phyloP scores from a whole-genome alignment of 768 basidiomycete species.

The Boletus tomentosulus region DNA sequence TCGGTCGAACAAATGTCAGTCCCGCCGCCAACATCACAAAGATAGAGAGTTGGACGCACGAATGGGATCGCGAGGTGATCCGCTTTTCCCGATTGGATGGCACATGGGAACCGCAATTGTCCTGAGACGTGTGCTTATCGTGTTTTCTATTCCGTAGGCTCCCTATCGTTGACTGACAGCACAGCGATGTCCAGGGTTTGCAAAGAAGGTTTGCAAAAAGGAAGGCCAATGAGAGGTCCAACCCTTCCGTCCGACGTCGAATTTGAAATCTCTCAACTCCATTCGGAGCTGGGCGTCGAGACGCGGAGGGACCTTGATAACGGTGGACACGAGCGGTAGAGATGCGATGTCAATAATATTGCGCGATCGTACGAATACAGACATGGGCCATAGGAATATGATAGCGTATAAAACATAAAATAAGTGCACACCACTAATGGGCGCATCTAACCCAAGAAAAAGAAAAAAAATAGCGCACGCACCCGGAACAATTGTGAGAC shows the following conservation, averaged over 20 bases:
- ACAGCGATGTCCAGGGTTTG: neutral
- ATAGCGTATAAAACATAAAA: constrained; percentile 2
- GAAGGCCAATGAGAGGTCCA: neutral
- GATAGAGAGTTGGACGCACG: neutral
- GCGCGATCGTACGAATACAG: neutral
- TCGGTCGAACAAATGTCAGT: neutral
- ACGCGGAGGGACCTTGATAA: neutral
- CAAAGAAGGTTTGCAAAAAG: neutral
- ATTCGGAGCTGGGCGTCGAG: neutral
- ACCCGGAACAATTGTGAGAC: neutral
- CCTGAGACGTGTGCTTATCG: neutral
- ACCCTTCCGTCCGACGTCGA: neutral
- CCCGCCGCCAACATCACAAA: neutral
- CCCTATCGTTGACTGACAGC: neutral
- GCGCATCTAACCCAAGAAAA: neutral
- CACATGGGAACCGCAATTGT: neutral
- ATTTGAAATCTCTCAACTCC: neutral
- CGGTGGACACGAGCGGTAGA: neutral
- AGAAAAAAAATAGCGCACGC: neutral
- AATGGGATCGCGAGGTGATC: neutral
- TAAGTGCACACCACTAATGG: neutral
- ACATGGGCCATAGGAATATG: neutral
- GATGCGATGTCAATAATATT: neutral
- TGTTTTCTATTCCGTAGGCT: neutral
- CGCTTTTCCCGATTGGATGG: neutral